Percentiles rank a stretch among this genome's conserved stretches.
phyloP scores from a whole-genome alignment of 192 early-diverging fungal genomes.

The Coemansia sp. region DNA sequence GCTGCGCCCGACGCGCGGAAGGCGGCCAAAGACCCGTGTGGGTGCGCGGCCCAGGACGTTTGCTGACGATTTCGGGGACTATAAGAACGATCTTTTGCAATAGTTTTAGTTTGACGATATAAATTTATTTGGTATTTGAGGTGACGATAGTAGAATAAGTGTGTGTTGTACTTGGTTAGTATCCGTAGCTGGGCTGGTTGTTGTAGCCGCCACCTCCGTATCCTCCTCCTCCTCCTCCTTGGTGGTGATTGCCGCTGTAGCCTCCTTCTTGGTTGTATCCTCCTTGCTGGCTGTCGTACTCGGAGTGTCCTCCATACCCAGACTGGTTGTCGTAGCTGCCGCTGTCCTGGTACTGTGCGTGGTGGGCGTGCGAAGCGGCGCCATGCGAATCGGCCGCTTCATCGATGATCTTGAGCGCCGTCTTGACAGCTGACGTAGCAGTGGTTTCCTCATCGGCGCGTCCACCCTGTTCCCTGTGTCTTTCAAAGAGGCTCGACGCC shows the following conservation, averaged over 20 bases:
- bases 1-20: conserved; percentile 18
- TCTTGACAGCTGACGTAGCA: conserved; percentile 36
- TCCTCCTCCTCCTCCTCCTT: not conserved
- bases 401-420: conserved; percentile 45
- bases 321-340: conserved; percentile 1
- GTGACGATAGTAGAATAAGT: too few relatives aligned
- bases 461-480: conserved; percentile 16
- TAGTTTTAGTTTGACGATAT: not conserved
- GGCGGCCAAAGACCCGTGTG: conserved; percentile 26
- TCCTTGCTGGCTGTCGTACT: conserved; percentile 4
- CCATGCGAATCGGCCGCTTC: conserved; percentile 13
- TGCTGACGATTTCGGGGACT: conserved; percentile 37
- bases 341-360: conserved; percentile 2
- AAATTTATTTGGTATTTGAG: conserved; percentile 10
- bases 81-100: conserved; percentile 22
- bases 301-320: not conserved
- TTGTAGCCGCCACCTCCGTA: not conserved
- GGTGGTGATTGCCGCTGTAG: not conserved
- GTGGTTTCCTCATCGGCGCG: conserved; percentile 37
- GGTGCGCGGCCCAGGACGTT: conserved; percentile 13
- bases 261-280: not conserved
- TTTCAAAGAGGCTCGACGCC: conserved; percentile 28
- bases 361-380: not conserved
- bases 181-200: not conserved
- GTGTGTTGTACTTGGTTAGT: not conserved